A percentile compares a stretch with the other conserved stretches of the same genome.
Conservation (phyloP, 1,139 yeast species). For the Magnusiomyces ingens region DNA sequence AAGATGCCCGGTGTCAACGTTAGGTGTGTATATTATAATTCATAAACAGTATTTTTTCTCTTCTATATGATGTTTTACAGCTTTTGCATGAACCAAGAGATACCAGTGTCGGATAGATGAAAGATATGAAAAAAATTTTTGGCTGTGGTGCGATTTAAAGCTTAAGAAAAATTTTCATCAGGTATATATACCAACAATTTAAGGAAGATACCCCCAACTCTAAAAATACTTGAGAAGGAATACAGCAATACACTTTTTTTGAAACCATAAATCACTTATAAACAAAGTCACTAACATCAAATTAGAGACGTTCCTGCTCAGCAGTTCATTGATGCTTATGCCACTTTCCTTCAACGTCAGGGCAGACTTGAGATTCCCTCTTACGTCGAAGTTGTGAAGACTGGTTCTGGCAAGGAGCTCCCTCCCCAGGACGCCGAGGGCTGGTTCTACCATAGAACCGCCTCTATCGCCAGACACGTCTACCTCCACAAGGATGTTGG, state of each 20-base stretch:
- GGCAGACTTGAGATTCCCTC: conserved; percentile 99
- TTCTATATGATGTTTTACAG: too few relatives aligned
- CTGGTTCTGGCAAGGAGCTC: conserved; percentile 97
- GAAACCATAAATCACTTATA: conserved; percentile 1
- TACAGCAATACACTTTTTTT: not conserved
- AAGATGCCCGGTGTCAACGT: conserved; percentile 98
- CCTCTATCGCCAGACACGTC: conserved; percentile 99
- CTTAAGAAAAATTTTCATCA: conserved; percentile 2
- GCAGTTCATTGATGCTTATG: conserved; percentile 99
- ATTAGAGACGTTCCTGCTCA: conserved; percentile 96
- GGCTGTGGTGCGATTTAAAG: not conserved
- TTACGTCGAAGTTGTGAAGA: conserved; percentile 99
- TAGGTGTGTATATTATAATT: conserved; percentile 80
- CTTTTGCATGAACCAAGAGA: too few relatives aligned
- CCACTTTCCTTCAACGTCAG: conserved; percentile 99
- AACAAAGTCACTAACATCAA: conserved; percentile 9
- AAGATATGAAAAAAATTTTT: too few relatives aligned
- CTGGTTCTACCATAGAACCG: conserved; percentile 99
- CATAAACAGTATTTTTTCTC: too few relatives aligned
- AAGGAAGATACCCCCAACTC: too few relatives aligned
- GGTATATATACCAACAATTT: too few relatives aligned
- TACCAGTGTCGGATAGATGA: too few relatives aligned
- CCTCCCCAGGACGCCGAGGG: conserved; percentile 99
- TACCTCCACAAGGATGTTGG: conserved; percentile 99
- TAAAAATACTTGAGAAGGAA: conserved; percentile 4